phyloP scores from a whole-genome alignment of 257 asterid species.

The Gentiana straminea region DNA sequence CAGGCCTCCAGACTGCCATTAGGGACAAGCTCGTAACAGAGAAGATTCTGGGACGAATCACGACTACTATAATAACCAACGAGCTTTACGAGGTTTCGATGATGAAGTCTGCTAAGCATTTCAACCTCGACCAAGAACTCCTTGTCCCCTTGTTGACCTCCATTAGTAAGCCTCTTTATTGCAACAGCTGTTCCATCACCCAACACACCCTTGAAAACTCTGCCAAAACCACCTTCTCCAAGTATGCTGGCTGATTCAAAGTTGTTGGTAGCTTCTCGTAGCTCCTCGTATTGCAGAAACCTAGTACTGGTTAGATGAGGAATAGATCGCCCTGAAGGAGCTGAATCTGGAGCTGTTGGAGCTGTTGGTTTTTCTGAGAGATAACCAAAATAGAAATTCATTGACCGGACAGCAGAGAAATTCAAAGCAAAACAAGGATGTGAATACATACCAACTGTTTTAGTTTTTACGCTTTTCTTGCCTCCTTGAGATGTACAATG shows the following conservation, averaged over 20 bases:
- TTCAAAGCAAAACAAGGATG: background rate
- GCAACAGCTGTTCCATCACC: constrained; percentile 89
- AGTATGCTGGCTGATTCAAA: constrained; percentile 65
- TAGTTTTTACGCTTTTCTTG: constrained; percentile 31
- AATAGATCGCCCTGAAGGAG: constrained; percentile 51
- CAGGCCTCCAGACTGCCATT: constrained; percentile 94
- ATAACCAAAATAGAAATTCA: constrained; percentile 4
- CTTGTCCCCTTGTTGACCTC: constrained; percentile 96
- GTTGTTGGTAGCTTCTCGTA: constrained; percentile 84
- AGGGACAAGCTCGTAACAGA: constrained; percentile 93
- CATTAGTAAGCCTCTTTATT: constrained; percentile 74
- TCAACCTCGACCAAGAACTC: constrained; percentile 94
- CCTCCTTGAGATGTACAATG: constrained; percentile 42
- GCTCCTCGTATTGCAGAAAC: constrained; percentile 69
- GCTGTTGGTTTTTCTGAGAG: constrained; percentile 38
- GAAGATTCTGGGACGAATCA: constrained; percentile 71
- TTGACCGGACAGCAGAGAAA: background rate
- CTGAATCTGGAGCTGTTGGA: constrained; percentile 30
- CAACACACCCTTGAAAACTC: constrained; percentile 73
- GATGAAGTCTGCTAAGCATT: constrained; percentile 97
- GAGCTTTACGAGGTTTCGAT: constrained; percentile 92
- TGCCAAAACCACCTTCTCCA: constrained; percentile 97
- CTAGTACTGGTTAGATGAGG: constrained; percentile 83
- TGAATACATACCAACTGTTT: constrained; percentile 45
- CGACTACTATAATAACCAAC: constrained; percentile 83